Conservation (phyloP, 2,329 filamentous ascomycete species). For the Paraphoma chrysanthemicola region DNA sequence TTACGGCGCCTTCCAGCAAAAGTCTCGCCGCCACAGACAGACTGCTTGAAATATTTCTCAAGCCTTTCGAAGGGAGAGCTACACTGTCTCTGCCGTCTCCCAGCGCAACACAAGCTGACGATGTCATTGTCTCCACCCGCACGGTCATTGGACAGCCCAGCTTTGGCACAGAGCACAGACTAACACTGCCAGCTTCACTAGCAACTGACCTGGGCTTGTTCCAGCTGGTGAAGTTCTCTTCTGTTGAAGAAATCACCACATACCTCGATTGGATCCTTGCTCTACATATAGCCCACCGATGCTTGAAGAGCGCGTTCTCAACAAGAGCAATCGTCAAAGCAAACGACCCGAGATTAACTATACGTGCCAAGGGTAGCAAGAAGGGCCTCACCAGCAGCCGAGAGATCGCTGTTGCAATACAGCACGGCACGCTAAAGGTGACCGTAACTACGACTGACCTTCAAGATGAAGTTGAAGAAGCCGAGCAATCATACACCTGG, state of each 20-base stretch:
- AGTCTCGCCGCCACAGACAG: conserved; percentile 41
- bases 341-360: conserved; percentile 31
- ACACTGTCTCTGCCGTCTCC: conserved; percentile 34
- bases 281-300: conserved; percentile 36
- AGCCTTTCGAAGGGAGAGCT: conserved; percentile 38
- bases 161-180: conserved; percentile 44
- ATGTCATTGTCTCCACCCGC: conserved; percentile 34
- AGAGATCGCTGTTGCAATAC: conserved; percentile 29
- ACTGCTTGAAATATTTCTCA: conserved; percentile 36
- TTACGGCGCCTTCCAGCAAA: conserved; percentile 34
- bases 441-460: conserved; percentile 10
- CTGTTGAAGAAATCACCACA: conserved; percentile 33
- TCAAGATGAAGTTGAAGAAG: conserved; percentile 10
- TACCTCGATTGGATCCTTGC: conserved; percentile 45
- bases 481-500: conserved; percentile 32
- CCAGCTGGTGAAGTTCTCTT: conserved; percentile 37
- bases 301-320: conserved; percentile 33
- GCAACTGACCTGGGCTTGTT: conserved; percentile 36
- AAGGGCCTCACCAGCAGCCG: conserved; percentile 22
- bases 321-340: conserved; percentile 23
- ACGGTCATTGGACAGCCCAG: conserved; percentile 43
- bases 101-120: conserved; percentile 24
- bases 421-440: conserved; percentile 22
- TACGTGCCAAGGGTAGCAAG: conserved; percentile 28
- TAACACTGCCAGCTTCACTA: conserved; percentile 39